phyloP scores from a whole-genome alignment of 495 filamentous ascomycete species.

The Hypoxylon fragiforme region DNA sequence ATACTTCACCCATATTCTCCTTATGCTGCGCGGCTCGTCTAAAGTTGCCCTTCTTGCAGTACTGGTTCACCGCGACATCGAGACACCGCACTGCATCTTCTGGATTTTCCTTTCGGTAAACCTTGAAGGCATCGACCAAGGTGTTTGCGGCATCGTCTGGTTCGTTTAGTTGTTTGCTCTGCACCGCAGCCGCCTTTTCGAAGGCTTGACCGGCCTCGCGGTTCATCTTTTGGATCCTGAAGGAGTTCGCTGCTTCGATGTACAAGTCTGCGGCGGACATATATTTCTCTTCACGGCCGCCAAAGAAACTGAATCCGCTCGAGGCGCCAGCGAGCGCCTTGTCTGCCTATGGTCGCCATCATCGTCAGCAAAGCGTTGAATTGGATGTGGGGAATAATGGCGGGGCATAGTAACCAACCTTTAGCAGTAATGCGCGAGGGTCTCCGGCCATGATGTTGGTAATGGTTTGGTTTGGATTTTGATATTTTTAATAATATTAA shows the following conservation, averaged over 20 bases:
- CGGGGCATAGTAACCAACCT: conserved; percentile 41
- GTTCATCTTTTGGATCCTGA: conserved; percentile 71
- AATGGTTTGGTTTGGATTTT: too few species aligned
- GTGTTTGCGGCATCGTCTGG: conserved; percentile 87
- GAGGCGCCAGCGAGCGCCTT: conserved; percentile 69
- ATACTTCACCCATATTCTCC: conserved; percentile 80
- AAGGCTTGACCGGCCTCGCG: conserved; percentile 81
- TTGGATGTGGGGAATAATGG: conserved; percentile 27
- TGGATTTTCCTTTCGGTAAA: conserved; percentile 77
- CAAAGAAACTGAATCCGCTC: conserved; percentile 75
- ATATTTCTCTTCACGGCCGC: conserved; percentile 78
- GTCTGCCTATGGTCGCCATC: conserved; percentile 64
- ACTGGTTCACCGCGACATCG: conserved; percentile 73
- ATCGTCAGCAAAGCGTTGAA: conserved; percentile 41
- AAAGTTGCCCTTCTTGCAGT: conserved; percentile 82
- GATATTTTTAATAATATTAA: conserved; percentile 17
- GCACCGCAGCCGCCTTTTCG: conserved; percentile 76
- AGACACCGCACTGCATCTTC: conserved; percentile 77
- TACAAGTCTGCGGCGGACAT: conserved; percentile 82
- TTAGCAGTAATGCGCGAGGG: conserved; percentile 50
- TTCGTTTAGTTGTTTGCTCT: conserved; percentile 76
- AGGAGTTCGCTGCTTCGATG: conserved; percentile 79
- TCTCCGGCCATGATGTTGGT: conserved; percentile 54
- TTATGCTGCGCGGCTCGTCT: conserved; percentile 85
- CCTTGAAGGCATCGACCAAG: conserved; percentile 56